Evolutionary conservation across 495 filamentous ascomycete genomes (phyloP).

Genomic region (Penicillium psychrofluorescens): DNA sequence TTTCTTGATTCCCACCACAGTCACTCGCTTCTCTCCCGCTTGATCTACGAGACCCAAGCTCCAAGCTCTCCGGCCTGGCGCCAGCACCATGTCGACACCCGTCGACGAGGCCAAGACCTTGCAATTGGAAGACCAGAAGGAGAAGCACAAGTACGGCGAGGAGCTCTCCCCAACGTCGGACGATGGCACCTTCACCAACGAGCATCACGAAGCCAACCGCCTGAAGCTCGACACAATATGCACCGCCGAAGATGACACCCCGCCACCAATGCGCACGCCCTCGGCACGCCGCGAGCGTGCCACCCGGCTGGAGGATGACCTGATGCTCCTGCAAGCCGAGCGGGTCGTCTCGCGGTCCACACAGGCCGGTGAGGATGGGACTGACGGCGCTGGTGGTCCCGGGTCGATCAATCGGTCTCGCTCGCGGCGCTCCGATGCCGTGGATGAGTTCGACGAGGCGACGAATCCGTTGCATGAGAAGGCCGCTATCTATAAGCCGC

Average conservation of each 20-base stretch:
- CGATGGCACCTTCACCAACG: conserved; percentile 28
- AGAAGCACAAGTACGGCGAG: conserved; percentile 7
- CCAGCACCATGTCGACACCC: conserved; percentile 46
- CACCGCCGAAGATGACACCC: conserved; percentile 17
- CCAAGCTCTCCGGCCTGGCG: conserved; percentile 20
- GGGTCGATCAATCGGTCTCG: conserved; percentile 39
- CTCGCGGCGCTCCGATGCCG: conserved; percentile 44
- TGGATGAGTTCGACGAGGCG: conserved; percentile 80
- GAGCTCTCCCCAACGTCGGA: conserved; percentile 30
- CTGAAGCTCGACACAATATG: conserved; percentile 29
- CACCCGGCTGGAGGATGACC: conserved; percentile 71
- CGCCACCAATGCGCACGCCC: conserved; percentile 30
- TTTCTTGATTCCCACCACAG: neutral
- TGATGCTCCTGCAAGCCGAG: conserved; percentile 78
- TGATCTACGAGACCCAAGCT: conserved; percentile 1
- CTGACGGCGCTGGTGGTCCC: conserved; percentile 26
- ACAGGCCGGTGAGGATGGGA: conserved; percentile 30
- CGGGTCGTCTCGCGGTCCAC: conserved; percentile 55
- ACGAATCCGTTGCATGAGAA: conserved; percentile 71
- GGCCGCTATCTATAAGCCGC: conserved; percentile 59
- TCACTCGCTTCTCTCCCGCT: neutral
- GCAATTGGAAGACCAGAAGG: conserved; percentile 15
- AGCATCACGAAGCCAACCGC: conserved; percentile 22
- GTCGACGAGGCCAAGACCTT: conserved; percentile 31
- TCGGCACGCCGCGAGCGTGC: conserved; percentile 58